Percentiles rank a stretch among this genome's conserved stretches.
These are phyloP conservation scores for Verticillium tricorpus DNA, from an alignment of 2,329 filamentous ascomycete species.

Conservation along the genomic window DNA sequence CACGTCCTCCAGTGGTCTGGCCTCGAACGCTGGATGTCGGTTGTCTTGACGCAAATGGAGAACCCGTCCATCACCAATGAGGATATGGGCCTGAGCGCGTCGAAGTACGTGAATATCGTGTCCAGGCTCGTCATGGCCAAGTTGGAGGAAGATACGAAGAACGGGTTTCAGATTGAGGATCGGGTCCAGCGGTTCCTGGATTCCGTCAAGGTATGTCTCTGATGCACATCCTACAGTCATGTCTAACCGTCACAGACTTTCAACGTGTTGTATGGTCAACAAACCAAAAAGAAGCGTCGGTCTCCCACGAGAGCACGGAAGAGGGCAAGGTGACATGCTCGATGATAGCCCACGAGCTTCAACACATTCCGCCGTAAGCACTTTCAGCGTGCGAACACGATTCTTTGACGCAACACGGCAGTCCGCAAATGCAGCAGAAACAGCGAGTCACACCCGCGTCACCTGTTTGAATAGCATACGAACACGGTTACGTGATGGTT, in stretches of 20 bases:
- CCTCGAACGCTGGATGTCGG: slow-evolving; percentile 29
- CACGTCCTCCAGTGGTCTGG: slow-evolving; percentile 27
- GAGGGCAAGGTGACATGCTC: slow-evolving; percentile 15
- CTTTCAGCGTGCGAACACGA: too few species aligned
- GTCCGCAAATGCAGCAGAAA: too few species aligned
- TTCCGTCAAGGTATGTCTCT: slow-evolving; percentile 1
- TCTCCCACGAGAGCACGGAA: slow-evolving; percentile 26
- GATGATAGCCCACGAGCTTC: background rate
- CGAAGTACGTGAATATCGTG: background rate
- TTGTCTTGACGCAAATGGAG: slow-evolving; percentile 8
- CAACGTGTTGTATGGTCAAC: background rate
- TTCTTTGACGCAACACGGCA: too few species aligned
- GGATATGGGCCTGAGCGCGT: slow-evolving; percentile 1
- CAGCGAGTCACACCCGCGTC: too few species aligned
- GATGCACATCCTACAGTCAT: too few species aligned
- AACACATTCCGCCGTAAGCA: background rate
- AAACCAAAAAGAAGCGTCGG: background rate
- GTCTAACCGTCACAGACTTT: background rate
- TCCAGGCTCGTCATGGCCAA: slow-evolving; percentile 1
- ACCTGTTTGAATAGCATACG: too few species aligned
- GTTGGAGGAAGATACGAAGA: background rate
- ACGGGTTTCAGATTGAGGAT: slow-evolving; percentile 1
- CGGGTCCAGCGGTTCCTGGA: background rate
- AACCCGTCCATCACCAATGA: slow-evolving; percentile 5
- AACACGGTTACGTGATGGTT: too few species aligned